Conservation (phyloP, 306 rosid species). For the Morella rubra region DNA sequence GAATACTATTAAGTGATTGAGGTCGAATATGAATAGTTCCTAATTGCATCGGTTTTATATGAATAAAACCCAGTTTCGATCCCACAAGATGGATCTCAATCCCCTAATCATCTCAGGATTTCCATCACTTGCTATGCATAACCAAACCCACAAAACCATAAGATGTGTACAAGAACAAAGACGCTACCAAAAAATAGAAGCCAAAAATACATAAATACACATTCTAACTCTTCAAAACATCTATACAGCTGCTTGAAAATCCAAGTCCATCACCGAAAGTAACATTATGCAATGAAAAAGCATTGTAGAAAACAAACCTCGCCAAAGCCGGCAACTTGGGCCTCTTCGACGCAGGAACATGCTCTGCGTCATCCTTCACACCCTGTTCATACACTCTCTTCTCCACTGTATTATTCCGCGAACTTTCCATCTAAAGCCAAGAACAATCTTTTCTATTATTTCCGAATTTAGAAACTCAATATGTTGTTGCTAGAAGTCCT, state of each 20-base stretch:
- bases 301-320: constrained; percentile 44
- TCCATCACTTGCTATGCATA: neutral
- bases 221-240: neutral
- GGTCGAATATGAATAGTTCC: neutral
- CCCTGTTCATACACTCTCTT: constrained; percentile 61
- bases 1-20: constrained; percentile 3
- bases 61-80: no score
- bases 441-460: constrained; percentile 22
- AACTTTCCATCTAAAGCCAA: constrained; percentile 61
- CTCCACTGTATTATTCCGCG: constrained; percentile 49
- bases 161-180: constrained; percentile 1
- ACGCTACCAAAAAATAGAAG: neutral
- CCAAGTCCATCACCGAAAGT: constrained; percentile 3
- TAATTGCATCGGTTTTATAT: no score
- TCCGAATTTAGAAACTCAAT: constrained; percentile 47
- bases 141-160: constrained; percentile 8
- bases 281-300: constrained; percentile 3
- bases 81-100: neutral
- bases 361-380: constrained; percentile 39
- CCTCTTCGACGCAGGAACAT: constrained; percentile 49
- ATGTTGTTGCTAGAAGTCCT: constrained; percentile 20
- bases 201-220: neutral
- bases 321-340: constrained; percentile 71
- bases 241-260: neutral
- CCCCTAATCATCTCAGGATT: neutral